A percentile compares a stretch with the other conserved stretches of the same genome.
These are phyloP conservation scores for Silybum marianum DNA, from an alignment of 129 eudicot genomes.

Conservation along the genomic window DNA sequence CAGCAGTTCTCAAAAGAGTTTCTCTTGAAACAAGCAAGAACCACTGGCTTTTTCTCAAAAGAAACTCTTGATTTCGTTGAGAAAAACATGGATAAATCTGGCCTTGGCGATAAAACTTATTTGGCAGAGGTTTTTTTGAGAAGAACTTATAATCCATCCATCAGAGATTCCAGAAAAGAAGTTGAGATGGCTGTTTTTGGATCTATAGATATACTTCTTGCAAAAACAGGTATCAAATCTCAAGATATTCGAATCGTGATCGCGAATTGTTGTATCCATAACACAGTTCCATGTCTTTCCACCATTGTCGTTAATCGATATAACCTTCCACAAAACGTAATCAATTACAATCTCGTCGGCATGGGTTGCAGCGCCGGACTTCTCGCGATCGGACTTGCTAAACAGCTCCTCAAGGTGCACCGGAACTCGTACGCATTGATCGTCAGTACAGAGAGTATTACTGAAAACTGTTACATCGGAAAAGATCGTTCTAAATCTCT, in stretches of 20 bases:
- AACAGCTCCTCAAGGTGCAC: conserved; percentile 58
- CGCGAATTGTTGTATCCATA: conserved; percentile 45
- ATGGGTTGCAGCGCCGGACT: conserved; percentile 76
- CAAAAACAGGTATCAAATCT: conserved; percentile 35
- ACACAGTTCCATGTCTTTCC: conserved; percentile 46
- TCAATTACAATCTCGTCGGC: conserved; percentile 50
- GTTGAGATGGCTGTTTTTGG: conserved; percentile 53
- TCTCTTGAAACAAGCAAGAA: background rate
- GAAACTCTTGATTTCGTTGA: conserved; percentile 28
- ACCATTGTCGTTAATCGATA: conserved; percentile 47
- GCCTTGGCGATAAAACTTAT: conserved; percentile 50
- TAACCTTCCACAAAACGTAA: conserved; percentile 46
- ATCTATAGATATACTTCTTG: conserved; percentile 47
- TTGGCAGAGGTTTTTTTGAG: conserved; percentile 27
- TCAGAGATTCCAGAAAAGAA: conserved; percentile 44
- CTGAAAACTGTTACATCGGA: conserved; percentile 45
- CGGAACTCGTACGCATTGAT: conserved; percentile 49
- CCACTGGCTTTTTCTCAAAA: conserved; percentile 20
- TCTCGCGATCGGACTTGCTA: conserved; percentile 52
- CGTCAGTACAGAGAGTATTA: conserved; percentile 54
- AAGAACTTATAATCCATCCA: conserved; percentile 10
- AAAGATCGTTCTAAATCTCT: conserved; percentile 43
- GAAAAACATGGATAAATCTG: conserved; percentile 29
- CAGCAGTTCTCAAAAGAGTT: conserved; percentile 30
- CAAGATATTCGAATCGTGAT: conserved; percentile 52